Base-by-base conservation (phyloP, 2,329 filamentous ascomycete species). In the Trichoderma oligosporum region DNA sequence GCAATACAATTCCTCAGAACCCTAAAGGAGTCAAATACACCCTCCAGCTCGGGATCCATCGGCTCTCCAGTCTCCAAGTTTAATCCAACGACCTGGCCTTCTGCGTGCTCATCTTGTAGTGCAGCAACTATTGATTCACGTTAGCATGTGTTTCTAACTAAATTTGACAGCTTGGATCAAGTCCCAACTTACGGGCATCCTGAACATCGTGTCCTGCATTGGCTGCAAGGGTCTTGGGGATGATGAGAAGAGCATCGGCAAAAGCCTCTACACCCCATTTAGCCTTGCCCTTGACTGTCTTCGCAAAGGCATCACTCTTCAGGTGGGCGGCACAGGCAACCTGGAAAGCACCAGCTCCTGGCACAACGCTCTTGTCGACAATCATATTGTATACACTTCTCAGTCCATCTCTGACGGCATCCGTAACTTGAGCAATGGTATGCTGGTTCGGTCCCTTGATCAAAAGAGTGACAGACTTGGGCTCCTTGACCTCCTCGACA, bases 361-460 rank as follows among this genome's bases (percentile, higher is more conserved):
- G 94, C 24, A 99, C 91, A 18, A 99, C 94, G 65, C 89, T 93
- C 75, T 87, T 85, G 73, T 99, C 94, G n/a, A 97, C 93, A 72
- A 99, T 97, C 81, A 96, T 96, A 80, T 99, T 99, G 83, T 97
- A 97, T 48, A 97, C 94, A 71, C 91, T 96, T 69, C 94, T 85
- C 64, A 99, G 82, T 61, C 94, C 94, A 71, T 99, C 94, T 54
- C 94, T 85, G 42, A 97, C 94, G 2, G 94, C 94, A 71, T 99
- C 94, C 63, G 91, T 96, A 69, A 99, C 91, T 75, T 99, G 94
- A 12, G 89, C 86, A 67, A 99, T 99, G 61, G 93, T 97, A 78
- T 99, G 94, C 69, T 86, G 81, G 75, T 99, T 99, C 62, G 94
- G 94, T 22, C 94, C 94, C 81, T 97, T 99, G 81, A 99, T 97